Conservation (phyloP, 2,329 filamentous ascomycete genomes). For the Fusarium keratoplasticum region DNA sequence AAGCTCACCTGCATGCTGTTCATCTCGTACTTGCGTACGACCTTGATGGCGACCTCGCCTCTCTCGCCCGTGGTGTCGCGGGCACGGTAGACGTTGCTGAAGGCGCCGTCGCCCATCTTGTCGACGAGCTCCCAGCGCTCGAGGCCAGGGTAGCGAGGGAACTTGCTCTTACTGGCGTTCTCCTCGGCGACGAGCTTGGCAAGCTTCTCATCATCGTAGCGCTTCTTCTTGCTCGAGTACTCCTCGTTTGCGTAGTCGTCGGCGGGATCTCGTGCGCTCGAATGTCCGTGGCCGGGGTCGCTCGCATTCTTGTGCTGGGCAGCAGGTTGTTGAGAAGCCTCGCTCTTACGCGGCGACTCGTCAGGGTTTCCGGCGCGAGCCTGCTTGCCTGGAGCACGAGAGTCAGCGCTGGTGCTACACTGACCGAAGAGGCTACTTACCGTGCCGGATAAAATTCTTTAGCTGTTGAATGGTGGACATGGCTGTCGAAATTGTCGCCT, state of each 20-base stretch:
- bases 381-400: conserved; percentile 76
- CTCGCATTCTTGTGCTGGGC: conserved; percentile 58
- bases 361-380: conserved; percentile 74
- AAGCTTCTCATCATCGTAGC: conserved; percentile 74
- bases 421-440: conserved; percentile 53
- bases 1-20: conserved; percentile 95
- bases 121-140: conserved; percentile 83
- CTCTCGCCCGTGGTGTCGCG: conserved; percentile 77
- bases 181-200: conserved; percentile 92
- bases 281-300: conserved; percentile 57
- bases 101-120: conserved; percentile 99
- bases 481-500: conserved; percentile 40
- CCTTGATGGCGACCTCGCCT: conserved; percentile 94
- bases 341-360: conserved; percentile 63
- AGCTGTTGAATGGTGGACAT: conserved; percentile 90
- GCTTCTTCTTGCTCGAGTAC: conserved; percentile 54
- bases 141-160: conserved; percentile 70
- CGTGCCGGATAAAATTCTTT: conserved; percentile 98
- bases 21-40: conserved; percentile 99
- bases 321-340: conserved; percentile 64
- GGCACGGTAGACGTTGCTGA: conserved; percentile 97
- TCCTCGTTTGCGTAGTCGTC: conserved; percentile 75
- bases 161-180: conserved; percentile 84
- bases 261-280: conserved; percentile 58
- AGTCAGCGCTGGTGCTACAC: conserved; percentile 22